Percentiles rank a stretch among this genome's conserved stretches.
Conservation (phyloP, 169 alveolate genomes). For the Besnoitia besnoiti region DNA sequence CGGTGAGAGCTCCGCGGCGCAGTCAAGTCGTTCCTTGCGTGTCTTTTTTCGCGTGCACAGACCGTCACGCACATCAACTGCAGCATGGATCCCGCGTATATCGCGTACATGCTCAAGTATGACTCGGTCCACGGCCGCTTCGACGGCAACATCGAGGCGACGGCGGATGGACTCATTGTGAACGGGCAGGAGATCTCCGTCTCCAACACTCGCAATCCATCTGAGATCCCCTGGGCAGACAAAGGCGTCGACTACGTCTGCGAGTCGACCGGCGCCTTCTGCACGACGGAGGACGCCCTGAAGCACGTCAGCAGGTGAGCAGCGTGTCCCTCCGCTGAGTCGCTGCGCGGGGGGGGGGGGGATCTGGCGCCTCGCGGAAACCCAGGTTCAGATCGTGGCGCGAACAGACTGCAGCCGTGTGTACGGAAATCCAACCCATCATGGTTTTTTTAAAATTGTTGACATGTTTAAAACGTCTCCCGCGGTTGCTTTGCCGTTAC, state of each 20-base stretch:
- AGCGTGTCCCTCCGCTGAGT: too few relatives aligned
- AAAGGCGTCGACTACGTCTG: constrained; percentile 93
- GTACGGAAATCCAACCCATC: too few relatives aligned
- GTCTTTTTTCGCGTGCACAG: neutral
- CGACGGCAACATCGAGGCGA: constrained; percentile 83
- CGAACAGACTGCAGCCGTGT: too few relatives aligned
- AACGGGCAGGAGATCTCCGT: constrained; percentile 83
- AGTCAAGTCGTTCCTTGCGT: too few relatives aligned
- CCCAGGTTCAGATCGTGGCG: too few relatives aligned
- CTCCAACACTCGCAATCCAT: constrained; percentile 90
- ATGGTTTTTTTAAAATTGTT: too few relatives aligned
- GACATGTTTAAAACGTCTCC: too few relatives aligned
- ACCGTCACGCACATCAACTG: constrained; percentile 80
- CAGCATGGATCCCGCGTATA: constrained; percentile 92
- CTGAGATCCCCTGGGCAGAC: constrained; percentile 95
- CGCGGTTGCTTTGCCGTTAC: neutral
- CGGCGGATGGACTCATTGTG: constrained; percentile 82
- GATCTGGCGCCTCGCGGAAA: too few relatives aligned
- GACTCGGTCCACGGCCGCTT: constrained; percentile 96
- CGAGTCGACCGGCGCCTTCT: constrained; percentile 97
- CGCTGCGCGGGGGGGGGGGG: too few relatives aligned
- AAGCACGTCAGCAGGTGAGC: constrained; percentile 60
- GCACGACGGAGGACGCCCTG: constrained; percentile 85
- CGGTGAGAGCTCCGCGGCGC: too few relatives aligned
- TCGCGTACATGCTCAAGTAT: constrained; percentile 92